Evolutionary conservation across 2,329 filamentous ascomycete genomes (phyloP).

Genomic region (Talaromyces sp.): DNA sequence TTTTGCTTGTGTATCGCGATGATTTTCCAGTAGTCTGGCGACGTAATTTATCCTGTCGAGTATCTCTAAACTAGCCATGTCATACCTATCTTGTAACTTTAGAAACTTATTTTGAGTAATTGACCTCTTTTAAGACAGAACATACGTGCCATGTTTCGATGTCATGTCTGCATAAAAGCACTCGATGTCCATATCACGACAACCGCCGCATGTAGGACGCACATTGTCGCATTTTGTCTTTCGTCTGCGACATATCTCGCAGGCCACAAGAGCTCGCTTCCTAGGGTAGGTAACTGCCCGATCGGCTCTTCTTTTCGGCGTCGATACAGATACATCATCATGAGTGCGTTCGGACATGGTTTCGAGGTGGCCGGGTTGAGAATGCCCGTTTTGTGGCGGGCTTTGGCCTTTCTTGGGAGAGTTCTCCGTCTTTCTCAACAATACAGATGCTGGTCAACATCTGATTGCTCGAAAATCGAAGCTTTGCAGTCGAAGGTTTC

Average conservation of each 20-base stretch:
- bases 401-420: not conserved
- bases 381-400: not conserved
- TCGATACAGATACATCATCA: not conserved
- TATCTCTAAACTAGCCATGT: not conserved
- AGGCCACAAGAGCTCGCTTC: not conserved
- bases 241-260: conserved; percentile 1
- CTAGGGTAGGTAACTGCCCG: not conserved
- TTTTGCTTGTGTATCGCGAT: not conserved
- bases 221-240: conserved; percentile 5
- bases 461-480: not conserved
- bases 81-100: not conserved
- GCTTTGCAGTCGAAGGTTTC: not conserved
- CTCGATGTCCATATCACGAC: not conserved
- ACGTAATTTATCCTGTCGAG: conserved; percentile 3
- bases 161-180: not conserved
- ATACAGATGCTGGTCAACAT: not conserved
- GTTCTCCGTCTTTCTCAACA: too few relatives aligned
- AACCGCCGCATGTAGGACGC: not conserved
- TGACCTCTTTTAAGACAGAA: not conserved
- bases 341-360: not conserved
- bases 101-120: not conserved
- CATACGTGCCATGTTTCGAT: not conserved
- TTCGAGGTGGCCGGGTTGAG: not conserved
- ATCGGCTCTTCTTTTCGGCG: not conserved
- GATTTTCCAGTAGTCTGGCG: not conserved